Base-by-base conservation (phyloP, 306 rosid genomes). In the Vigna nakashimae region DNA sequence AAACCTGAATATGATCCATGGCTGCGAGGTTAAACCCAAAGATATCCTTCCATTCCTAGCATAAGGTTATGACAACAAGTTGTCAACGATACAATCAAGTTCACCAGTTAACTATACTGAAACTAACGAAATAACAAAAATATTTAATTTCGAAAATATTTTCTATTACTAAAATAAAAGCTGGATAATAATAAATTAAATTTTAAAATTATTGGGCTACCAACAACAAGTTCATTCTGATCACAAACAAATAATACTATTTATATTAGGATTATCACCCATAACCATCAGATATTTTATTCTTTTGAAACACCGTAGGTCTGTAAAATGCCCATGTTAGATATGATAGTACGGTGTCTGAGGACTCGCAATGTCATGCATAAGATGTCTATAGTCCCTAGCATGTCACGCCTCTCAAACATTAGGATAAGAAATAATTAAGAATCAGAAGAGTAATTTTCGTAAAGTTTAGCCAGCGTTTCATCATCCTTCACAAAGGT, bases 1-100 rank as follows among this genome's bases (percentile, higher is more conserved):
- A 72, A 69, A 94, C 98, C 98, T 87, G 87, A 38, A 95, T 80
- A 87, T 95, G 98, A 83, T 92, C 97, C 93, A 95, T 92, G n/a
- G 93, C 98, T 28, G 98, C 98, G 73, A 95, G 91, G 78, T 92
- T 92, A 89, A 88, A 89, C 79, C 98, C 97, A 75, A 89, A 78
- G 9, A 86, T 86, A 82, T 95, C 98, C 76, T 92, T 92, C 88
- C 89, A 91, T 83, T 83, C 98, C 98, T 95, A 89, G 76, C 53
- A 87, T 48, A 85, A 68, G 26, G 64, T 62, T 70, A 13, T 36
- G 71, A 42, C 18, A 75, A 22, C 40, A 57, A 79, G 6, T 63
- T 63, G 81, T 89, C 71, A 84, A 57, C 12, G 30, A 55, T 63
- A 46, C 26, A 43, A 20, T 50, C 22, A 42, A 80, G 56, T 59